Base-by-base conservation (phyloP, 345 rosid genomes). In the Ceriops zippeliana region DNA sequence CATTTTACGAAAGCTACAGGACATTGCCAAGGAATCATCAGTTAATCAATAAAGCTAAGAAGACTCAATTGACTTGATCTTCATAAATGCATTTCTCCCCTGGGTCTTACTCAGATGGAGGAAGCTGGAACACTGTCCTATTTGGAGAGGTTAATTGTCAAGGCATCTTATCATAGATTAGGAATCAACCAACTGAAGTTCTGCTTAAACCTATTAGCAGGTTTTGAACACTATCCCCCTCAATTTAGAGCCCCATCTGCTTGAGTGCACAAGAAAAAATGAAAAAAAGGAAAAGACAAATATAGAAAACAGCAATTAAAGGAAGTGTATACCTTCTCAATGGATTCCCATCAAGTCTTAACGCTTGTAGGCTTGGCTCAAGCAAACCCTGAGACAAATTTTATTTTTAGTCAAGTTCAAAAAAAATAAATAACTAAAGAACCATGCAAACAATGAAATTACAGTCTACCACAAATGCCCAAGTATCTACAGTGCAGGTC, bases 331-430 rank as follows among this genome's bases (percentile, higher is more conserved):
- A 91, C 96, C 97, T 93, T 86, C 95, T 85, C 70, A 91, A 65
- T 52, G 96, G 97, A 81, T 93, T 93, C 62, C 97, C 97, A 37
- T 89, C 90, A 7, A 93, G 92, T 71, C 95, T 86, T 71, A 91
- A 70, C 64, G 76, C 92, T 70, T 91, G 97, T 62, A 91, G 82
- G 73, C 75, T 86, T 52, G 90, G 86, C 52, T 93, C 97, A 49
- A 93, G 95, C 61, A 89, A 82, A 69, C 95, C 96, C 98, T 93
- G 83, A 64, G 17, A 31, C 72, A 59, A 69, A 64, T 54, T 56
- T 8, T 1, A 5, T 11, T 13, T 42, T 42, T 11, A 11, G 49
- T 42, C 49, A 42, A 42, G 49, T 42, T 42, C 19, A 2, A 42
- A 10, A 42, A 13, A 42, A 42, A 42, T 42, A 42, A 42, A 42